phyloP scores from a whole-genome alignment of 345 rosid genomes.

The Bretschneidera sinensis region DNA sequence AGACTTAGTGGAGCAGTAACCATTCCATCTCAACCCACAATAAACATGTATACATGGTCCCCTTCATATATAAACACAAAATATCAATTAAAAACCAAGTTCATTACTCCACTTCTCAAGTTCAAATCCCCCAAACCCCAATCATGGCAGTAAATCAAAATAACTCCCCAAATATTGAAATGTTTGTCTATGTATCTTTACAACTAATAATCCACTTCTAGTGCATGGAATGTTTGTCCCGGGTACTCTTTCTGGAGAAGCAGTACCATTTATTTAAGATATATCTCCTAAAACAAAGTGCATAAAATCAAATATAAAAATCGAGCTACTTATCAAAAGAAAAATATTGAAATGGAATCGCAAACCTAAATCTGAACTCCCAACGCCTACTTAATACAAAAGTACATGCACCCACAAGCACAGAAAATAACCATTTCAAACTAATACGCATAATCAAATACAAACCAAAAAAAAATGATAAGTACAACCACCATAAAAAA shows the following conservation, averaged over 20 bases:
- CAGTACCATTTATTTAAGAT: too few relatives aligned
- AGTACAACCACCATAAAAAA: too few relatives aligned
- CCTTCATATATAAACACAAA: not conserved
- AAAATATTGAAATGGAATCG: not conserved
- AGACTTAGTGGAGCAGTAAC: not conserved
- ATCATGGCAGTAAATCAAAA: too few relatives aligned
- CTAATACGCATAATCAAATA: not conserved
- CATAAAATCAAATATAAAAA: too few relatives aligned
- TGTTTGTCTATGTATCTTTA: not conserved
- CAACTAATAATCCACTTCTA: not conserved
- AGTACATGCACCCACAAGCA: slow-evolving; percentile 1
- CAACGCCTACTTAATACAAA: not conserved
- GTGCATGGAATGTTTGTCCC: not conserved
- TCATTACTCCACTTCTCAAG: too few relatives aligned
- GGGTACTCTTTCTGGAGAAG: too few relatives aligned
- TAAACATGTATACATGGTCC: not conserved
- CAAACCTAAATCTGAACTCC: not conserved
- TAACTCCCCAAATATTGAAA: not conserved
- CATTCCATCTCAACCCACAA: not conserved
- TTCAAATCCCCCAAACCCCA: too few relatives aligned
- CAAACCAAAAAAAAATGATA: too few relatives aligned
- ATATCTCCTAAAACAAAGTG: too few relatives aligned
- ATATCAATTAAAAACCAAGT: not conserved
- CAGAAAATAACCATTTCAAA: not conserved
- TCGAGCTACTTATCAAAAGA: too few relatives aligned